Evolutionary conservation across 139 green algal genomes (phyloP).

Genomic region (Coelastrella sp.): DNA sequence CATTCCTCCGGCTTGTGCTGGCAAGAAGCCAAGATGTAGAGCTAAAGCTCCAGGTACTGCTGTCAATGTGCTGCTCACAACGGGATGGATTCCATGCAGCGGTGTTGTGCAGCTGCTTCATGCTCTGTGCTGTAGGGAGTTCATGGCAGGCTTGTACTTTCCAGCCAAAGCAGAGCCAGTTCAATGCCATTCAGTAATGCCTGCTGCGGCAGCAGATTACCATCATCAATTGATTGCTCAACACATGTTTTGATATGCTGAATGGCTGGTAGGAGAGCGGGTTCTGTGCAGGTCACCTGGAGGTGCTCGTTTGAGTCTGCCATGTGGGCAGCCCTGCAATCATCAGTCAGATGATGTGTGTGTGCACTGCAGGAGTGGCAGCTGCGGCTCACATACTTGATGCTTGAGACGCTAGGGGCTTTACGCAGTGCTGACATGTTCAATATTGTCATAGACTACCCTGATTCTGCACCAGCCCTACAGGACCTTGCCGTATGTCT

Average conservation of each 20-base stretch:
- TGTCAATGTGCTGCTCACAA: background rate
- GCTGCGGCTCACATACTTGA: constrained; percentile 73
- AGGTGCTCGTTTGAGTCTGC: too few species aligned
- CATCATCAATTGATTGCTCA: too few species aligned
- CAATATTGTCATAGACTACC: constrained; percentile 92
- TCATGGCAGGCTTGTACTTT: too few species aligned
- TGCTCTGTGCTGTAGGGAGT: too few species aligned
- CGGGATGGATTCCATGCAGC: too few species aligned
- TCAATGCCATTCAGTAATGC: too few species aligned
- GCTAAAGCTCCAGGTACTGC: constrained; percentile 26
- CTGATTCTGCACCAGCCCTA: constrained; percentile 75
- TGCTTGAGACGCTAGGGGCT: constrained; percentile 79
- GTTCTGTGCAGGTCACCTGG: too few species aligned
- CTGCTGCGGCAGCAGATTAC: too few species aligned
- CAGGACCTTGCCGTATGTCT: constrained; percentile 80
- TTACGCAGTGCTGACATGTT: constrained; percentile 87
- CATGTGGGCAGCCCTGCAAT: background rate
- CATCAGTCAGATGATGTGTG: background rate
- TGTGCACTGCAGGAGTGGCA: constrained; percentile 66
- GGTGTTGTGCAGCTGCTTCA: too few species aligned
- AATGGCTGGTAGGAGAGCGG: too few species aligned
- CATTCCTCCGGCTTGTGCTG: constrained; percentile 69
- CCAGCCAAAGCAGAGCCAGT: too few species aligned
- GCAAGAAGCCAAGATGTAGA: background rate
- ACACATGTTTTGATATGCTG: too few species aligned